phyloP scores from a whole-genome alignment of 1,139 yeast genomes.

The Candida pseudoviswanathii region DNA sequence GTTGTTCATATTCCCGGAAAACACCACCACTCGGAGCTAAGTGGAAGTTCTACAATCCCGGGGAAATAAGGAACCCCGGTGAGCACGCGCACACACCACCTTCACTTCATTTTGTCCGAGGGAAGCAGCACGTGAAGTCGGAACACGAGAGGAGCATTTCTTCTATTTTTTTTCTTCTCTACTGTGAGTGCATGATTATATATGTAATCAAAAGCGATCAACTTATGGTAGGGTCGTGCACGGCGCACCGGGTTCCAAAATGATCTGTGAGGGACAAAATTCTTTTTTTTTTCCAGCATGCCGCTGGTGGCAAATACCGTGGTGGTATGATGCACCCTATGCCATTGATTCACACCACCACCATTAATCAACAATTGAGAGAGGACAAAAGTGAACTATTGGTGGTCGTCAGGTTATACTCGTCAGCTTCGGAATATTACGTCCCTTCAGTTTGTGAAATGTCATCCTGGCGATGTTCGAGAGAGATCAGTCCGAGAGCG shows the following conservation, averaged over 20 bases:
- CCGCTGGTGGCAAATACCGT: no score
- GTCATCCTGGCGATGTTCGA: constrained; percentile 1
- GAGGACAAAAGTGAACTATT: no score
- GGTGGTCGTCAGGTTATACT: background rate
- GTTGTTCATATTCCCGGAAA: no score
- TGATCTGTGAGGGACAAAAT: background rate
- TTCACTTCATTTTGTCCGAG: constrained; percentile 1
- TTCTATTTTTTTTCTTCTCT: background rate
- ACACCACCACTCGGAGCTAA: background rate
- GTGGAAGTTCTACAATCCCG: background rate
- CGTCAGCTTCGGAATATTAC: background rate
- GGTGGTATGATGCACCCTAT: background rate
- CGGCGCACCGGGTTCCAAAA: background rate
- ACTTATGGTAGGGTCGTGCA: background rate
- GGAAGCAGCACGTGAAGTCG: background rate
- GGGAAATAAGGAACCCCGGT: background rate
- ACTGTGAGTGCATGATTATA: background rate
- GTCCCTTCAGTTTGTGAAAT: background rate
- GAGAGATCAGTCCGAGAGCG: constrained; percentile 2
- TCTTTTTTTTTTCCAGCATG: no score
- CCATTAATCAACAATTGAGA: no score
- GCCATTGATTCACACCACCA: background rate
- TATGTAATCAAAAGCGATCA: background rate
- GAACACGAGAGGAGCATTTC: background rate
- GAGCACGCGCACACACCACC: no score